Base-by-base conservation (phyloP, 805 yeast genomes). In the Saturnispora bothae region DNA sequence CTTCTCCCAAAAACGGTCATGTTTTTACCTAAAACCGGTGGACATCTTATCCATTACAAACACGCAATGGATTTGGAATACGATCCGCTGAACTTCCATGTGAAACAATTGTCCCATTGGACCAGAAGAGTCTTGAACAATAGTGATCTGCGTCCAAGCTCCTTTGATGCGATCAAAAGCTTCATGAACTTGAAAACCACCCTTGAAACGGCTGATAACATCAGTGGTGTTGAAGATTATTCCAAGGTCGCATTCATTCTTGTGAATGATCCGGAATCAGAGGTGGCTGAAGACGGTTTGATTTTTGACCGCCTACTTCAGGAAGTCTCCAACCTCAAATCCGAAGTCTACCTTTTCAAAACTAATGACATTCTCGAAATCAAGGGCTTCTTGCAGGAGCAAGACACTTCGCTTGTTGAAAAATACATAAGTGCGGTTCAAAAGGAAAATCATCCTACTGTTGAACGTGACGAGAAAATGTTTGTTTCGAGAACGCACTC, bases 221-320 rank as follows among this genome's bases (percentile, higher is more conserved):
- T 52, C 14, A 28, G 50, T 17, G 60, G 52, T 28, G 53, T 65
- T 9, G 50, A 50, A 9, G 43, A 42, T 20, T 59, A 56, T 21
- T 59, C 78, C 50, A 54, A 65, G 28, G 59, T 77, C 3, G 64
- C 76, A 0, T 70, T 78, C 44, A 66, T 79, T 4, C 77, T 69
- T 45, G 59, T 64, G 33, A 72, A 66, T 49, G 78, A 76, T 41
- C 56, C 57, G n/a, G 65, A 67, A 15, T 61, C 73, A 0, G 60
- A 61, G 4, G 64, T 74, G 1, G 65, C 64, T 2, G 92, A 83
- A 51, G 92, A 83, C 55, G 69, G 67, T 45, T 69, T 69, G 21
- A 56, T 80, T 4, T 59, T 83, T 41, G 76, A 78, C 5, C 69
- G 77, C 46, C 48, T 83, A 31, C 54, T 78, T 31, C 81, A 78